A percentile compares a stretch with the other conserved stretches of the same genome.
These are phyloP conservation scores for Magnolia sinica DNA, from an alignment of 164 flowering plant genomes.

Conservation along the genomic window DNA sequence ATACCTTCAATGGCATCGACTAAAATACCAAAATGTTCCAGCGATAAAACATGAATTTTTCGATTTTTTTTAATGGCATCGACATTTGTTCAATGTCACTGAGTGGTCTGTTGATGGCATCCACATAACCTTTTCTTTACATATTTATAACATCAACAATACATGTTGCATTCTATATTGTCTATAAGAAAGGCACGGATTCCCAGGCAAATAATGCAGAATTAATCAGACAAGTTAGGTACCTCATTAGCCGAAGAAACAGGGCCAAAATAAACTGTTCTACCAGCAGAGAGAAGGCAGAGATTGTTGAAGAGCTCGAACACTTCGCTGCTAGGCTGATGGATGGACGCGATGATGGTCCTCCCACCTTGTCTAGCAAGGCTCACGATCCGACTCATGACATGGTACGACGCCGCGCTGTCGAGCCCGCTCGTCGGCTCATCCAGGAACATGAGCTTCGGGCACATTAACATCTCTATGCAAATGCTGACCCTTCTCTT, in stretches of 20 bases:
- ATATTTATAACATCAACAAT: too few relatives aligned
- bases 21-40: too few relatives aligned
- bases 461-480: constrained; percentile 49
- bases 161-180: too few relatives aligned
- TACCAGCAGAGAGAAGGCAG: constrained; percentile 61
- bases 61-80: too few relatives aligned
- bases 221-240: too few relatives aligned
- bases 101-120: too few relatives aligned
- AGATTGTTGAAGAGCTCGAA: constrained; percentile 57
- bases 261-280: constrained; percentile 61
- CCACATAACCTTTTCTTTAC: too few relatives aligned
- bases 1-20: too few relatives aligned
- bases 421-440: constrained; percentile 76
- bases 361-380: constrained; percentile 34
- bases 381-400: constrained; percentile 36
- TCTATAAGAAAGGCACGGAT: too few relatives aligned
- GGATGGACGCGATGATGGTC: constrained; percentile 56
- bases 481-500: constrained; percentile 63
- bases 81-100: too few relatives aligned
- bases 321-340: constrained; percentile 72
- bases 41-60: too few relatives aligned
- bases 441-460: constrained; percentile 57
- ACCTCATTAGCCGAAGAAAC: constrained; percentile 40
- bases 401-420: constrained; percentile 60
- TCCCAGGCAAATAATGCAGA: too few relatives aligned